These are phyloP conservation scores for Ophiorrhiza pumila DNA, from an alignment of 257 asterid genomes.

Conservation along the genomic window DNA sequence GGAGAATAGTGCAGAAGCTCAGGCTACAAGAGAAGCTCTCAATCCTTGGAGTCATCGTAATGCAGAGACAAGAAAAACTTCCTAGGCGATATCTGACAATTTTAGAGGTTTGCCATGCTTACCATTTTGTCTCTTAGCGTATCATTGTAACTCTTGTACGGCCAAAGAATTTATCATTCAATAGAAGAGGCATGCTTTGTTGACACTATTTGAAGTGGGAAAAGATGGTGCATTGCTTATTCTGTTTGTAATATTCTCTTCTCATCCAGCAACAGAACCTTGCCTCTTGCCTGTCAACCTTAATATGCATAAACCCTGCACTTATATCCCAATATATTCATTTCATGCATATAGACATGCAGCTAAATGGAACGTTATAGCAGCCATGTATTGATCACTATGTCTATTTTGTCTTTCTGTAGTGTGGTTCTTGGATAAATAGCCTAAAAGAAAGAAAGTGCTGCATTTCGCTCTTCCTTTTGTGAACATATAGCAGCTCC, in stretches of 20 bases:
- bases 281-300: not conserved
- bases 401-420: not conserved
- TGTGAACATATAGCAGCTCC: conserved; percentile 2
- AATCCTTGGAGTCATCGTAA: conserved; percentile 76
- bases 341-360: not conserved
- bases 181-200: not conserved
- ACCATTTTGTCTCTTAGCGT: not conserved
- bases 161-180: not conserved
- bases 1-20: conserved; percentile 85
- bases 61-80: conserved; percentile 36
- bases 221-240: not conserved
- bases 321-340: not conserved
- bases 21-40: conserved; percentile 80
- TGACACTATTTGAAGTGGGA: not conserved
- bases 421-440: not conserved
- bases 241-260: not conserved
- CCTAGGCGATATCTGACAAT: conserved; percentile 25
- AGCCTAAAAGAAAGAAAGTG: not conserved
- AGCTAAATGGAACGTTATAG: not conserved
- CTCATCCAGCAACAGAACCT: not conserved
- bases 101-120: conserved; percentile 13
- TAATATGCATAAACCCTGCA: not conserved
- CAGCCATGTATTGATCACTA: not conserved
- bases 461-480: not conserved
- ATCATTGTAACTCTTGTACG: not conserved